Evolutionary conservation across 768 basidiomycete genomes (phyloP), one percentile per base, ranked within the genome.

Genomic region (Boletus rubroflammeus): DNA sequence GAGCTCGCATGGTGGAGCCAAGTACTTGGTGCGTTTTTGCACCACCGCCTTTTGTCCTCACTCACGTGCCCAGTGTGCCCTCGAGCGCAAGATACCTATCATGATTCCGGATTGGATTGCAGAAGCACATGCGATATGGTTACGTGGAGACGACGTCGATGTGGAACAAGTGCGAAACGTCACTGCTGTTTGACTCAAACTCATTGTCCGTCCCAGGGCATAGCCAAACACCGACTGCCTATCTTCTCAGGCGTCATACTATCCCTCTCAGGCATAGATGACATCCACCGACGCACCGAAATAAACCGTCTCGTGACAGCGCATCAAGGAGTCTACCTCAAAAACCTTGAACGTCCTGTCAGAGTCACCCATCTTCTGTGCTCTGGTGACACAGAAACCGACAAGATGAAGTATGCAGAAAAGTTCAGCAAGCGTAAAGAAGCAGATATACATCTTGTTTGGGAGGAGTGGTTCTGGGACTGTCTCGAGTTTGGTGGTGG

Each of bases 391-490:
- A 77, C 78, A 43, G 77, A 86, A 67, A 72, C 85, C 11, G 82
- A 88, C 46, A 93, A 93, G 74, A 86, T 93, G 78, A 77, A 74
- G 5, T 90, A 88, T 62, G 90, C 90, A 0, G 78, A 83, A 53
- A 87, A 86, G 63, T 88, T 89, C 62, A 88, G 88, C 64, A 67
- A 74, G 17, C 75, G 77, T 21, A 81, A 83, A 32, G 90, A 91
- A 67, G 86, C 85, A 6, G 77, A 81, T 41, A 93, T 93, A 31
- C 76, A 81, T 47, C 73, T 95, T 3, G 83, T 97, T 1, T 96
- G 94, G 89, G 93, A 95, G 64, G 93, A 96, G 57, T 98, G 95
- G 95, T 88, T 97, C 53, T 95, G 92, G 92, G 94, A 97, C 63
- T 95, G 81, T 26, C 62, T 95, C 3, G 83, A 85, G 39, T 90